Evolutionary conservation across 2,329 filamentous ascomycete genomes (phyloP).

Genomic region (Myriosclerotinia scirpicola): DNA sequence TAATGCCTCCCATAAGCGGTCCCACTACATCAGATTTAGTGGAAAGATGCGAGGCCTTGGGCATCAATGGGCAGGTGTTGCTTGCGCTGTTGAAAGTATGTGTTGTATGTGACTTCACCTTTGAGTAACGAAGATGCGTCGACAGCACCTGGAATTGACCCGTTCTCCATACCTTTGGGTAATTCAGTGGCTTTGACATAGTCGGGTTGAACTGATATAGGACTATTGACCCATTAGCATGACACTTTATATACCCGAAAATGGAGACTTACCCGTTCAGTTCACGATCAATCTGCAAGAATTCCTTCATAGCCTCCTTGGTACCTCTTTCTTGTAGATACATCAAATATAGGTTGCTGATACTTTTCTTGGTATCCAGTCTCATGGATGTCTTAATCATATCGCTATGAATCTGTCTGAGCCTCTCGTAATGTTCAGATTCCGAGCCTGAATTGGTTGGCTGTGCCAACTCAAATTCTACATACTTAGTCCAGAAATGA

Average conservation of each 20-base stretch:
- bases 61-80: slow-evolving; percentile 34
- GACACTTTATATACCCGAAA: not conserved
- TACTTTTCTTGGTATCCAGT: slow-evolving; percentile 65
- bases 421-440: slow-evolving; percentile 64
- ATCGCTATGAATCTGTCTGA: slow-evolving; percentile 77
- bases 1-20: not conserved
- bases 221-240: slow-evolving; percentile 40
- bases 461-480: slow-evolving; percentile 86
- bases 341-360: slow-evolving; percentile 75
- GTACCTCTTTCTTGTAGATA: slow-evolving; percentile 82
- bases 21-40: slow-evolving; percentile 19
- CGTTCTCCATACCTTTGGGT: slow-evolving; percentile 46
- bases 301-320: slow-evolving; percentile 82
- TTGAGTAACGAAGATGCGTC: slow-evolving; percentile 46
- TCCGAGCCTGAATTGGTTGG: slow-evolving; percentile 67
- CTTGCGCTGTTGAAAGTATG: slow-evolving; percentile 44
- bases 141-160: slow-evolving; percentile 45
- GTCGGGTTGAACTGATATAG: slow-evolving; percentile 45
- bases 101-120: slow-evolving; percentile 47
- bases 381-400: slow-evolving; percentile 71
- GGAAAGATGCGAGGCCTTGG: slow-evolving; percentile 37
- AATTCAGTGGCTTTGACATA: slow-evolving; percentile 40
- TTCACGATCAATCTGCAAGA: slow-evolving; percentile 78
- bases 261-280: slow-evolving; percentile 70
- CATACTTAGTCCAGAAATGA: slow-evolving; percentile 86